Percentiles rank a stretch among this genome's conserved stretches.
These are phyloP conservation scores for Backusella tarrabulga DNA, from an alignment of 192 early-diverging fungal species.

Conservation along the genomic window DNA sequence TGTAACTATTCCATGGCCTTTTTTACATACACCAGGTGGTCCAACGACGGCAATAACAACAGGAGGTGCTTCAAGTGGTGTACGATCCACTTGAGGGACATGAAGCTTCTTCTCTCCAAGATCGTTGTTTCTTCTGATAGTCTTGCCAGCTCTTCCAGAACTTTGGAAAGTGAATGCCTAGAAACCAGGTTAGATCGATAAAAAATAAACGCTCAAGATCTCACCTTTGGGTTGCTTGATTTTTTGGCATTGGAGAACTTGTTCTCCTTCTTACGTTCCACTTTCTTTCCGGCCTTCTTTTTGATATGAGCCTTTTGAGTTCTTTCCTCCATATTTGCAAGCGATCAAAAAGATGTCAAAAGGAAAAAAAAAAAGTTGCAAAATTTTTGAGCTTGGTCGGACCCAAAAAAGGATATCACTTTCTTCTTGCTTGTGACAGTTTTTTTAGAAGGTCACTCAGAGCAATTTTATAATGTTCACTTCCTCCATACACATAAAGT, in stretches of 20 bases:
- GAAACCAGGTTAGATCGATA: background rate
- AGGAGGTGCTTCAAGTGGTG: constrained; percentile 87
- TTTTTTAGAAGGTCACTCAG: background rate
- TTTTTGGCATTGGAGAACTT: constrained; percentile 73
- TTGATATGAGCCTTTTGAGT: constrained; percentile 82
- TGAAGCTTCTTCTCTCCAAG: constrained; percentile 89
- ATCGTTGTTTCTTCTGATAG: constrained; percentile 81
- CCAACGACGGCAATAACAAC: constrained; percentile 95
- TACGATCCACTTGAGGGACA: constrained; percentile 94
- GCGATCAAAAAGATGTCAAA: background rate
- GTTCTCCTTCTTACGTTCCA: constrained; percentile 72
- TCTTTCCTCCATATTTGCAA: constrained; percentile 55
- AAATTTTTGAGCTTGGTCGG: constrained; percentile 1
- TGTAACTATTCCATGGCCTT: background rate
- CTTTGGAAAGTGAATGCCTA: constrained; percentile 77
- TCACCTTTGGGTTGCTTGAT: constrained; percentile 87
- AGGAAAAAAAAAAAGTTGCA: background rate
- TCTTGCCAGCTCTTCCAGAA: constrained; percentile 71
- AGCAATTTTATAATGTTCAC: too few species aligned
- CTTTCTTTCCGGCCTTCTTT: constrained; percentile 83
- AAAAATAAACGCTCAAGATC: background rate
- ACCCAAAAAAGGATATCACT: background rate
- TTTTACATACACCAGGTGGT: constrained; percentile 72
- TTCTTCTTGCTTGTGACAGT: background rate
- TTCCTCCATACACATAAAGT: too few species aligned